Base-by-base conservation (phyloP, 2,329 filamentous ascomycete species). In the Aspergillus thermomutatus region DNA sequence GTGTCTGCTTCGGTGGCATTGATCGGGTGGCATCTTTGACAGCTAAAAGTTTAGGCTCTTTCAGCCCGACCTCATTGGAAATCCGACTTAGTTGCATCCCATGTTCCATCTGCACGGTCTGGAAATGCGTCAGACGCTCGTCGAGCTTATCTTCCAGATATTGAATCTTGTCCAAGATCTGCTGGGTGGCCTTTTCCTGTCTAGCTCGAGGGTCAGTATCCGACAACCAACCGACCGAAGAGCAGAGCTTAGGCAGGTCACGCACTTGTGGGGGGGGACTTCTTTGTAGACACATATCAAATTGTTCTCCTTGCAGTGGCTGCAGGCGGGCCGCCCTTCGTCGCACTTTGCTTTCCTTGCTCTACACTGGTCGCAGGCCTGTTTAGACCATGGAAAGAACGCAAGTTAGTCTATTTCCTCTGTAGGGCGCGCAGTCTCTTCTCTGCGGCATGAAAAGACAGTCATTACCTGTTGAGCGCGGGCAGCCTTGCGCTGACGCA, bases 331-430 rank as follows among this genome's bases (percentile, higher is more conserved):
- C 63, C 89, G 87, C 10, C 87, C 87, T 78, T 96, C 92, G 66
- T 96, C 91, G 71, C 92, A 96, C 75, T 96, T 96, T 14, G 91
- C 91, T 74, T 96, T 96, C 41, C 93, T 83, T 59, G 89, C 84
- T 57, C 92, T 87, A 75, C 92, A 96, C 72, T 88, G 90, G 68
- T 96, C 92, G 74, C 94, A 99, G 40, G 94, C 94, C 87, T 37
- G 2, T 96, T 61, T 17, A 56, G 52, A 21, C 1, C 23, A 31
- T n/a, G 17, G 17, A 60, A 27, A 54, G 14, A 40, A 40, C 21
- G 25, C 27, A 43, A 23, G 57, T 60, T 46, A 59, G 61, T 40
- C 17, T 54, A 41, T 27, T 45, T 46, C 34, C 25, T 26, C 52
- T 26, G 21, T 25, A 34, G 26, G 45, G 25, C 25, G 6, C 34